Evolutionary conservation across 345 rosid species (phyloP).

Genomic region (Citrus medica): DNA sequence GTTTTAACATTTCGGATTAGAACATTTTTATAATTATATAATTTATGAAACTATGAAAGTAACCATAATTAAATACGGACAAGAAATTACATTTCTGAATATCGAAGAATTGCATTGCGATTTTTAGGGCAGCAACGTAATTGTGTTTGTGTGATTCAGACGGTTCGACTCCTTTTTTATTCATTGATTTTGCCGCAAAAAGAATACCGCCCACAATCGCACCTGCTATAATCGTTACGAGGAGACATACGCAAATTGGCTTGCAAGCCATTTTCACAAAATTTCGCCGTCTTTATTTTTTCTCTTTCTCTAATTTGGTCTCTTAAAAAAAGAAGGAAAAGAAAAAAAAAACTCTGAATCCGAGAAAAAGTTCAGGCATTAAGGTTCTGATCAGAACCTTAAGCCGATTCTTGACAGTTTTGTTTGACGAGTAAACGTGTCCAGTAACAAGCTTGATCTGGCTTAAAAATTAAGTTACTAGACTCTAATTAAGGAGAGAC

Average conservation of each 20-base stretch:
- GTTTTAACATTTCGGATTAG: too few species aligned
- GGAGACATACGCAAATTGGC: conserved; percentile 58
- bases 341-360: neutral
- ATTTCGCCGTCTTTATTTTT: neutral
- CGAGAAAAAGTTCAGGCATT: neutral
- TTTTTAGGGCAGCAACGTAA: conserved; percentile 70
- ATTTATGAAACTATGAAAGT: neutral
- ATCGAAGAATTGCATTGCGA: conserved; percentile 82
- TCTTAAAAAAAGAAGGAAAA: neutral
- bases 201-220: conserved; percentile 48
- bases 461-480: neutral
- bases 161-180: conserved; percentile 27
- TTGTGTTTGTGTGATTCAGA: conserved; percentile 53
- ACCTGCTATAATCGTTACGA: conserved; percentile 44
- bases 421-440: neutral
- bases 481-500: neutral
- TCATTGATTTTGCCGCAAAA: conserved; percentile 23
- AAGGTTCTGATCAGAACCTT: neutral
- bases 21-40: neutral
- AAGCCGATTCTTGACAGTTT: neutral
- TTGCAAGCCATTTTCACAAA: conserved; percentile 45
- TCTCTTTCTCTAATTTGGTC: neutral
- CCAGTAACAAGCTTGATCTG: neutral
- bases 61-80: neutral
- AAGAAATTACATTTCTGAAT: conserved; percentile 65